Evolutionary conservation across 805 yeast genomes (phyloP), one percentile per base, ranked within the genome.

Genomic region (Starmerella vitae): DNA sequence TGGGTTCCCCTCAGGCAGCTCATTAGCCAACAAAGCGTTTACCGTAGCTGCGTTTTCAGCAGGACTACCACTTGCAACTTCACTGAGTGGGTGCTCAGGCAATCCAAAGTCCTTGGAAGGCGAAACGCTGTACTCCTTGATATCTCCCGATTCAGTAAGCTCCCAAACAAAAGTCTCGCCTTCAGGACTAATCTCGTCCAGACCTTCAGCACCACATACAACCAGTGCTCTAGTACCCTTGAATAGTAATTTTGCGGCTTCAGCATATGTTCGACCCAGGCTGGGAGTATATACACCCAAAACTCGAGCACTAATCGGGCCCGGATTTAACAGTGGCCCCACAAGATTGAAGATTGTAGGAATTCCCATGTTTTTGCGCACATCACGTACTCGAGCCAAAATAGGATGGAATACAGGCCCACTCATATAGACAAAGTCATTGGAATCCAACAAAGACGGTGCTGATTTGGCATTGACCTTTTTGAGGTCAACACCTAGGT

Each of bases 381-480:
- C 61, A 15, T 69, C 65, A 1, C 86, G 93, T 7, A 88, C 91
- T 38, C 68, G 67, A 30, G 74, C 82, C 93, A 91, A 81, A 4
- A 88, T 93, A 10, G 80, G 79, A 58, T 91, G 97, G 67, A 86
- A 91, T 33, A 84, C 76, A 4, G 97, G 97, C 1, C 98, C 98
- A 55, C 82, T 79, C 18, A 91, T 65, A 55, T 72, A 91, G 61
- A 72, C 78, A 51, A 72, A 79, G 55, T 36, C 58, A 37, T 52
- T 68, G 57, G 36, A 65, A 55, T 19, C 70, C 56, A 49, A 66
- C 28, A 77, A 68, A 4, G 61, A 59, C 2, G 85, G 80, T 1
- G 83, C 76, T 1, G 80, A 70, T 12, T 54, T 43, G 15, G 71
- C 64, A 44, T 72, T 78, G 22, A 91, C 83, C 49, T 75, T 72